Base-by-base conservation (phyloP, 257 asterid genomes). In the Paraleonurus japonicus region DNA sequence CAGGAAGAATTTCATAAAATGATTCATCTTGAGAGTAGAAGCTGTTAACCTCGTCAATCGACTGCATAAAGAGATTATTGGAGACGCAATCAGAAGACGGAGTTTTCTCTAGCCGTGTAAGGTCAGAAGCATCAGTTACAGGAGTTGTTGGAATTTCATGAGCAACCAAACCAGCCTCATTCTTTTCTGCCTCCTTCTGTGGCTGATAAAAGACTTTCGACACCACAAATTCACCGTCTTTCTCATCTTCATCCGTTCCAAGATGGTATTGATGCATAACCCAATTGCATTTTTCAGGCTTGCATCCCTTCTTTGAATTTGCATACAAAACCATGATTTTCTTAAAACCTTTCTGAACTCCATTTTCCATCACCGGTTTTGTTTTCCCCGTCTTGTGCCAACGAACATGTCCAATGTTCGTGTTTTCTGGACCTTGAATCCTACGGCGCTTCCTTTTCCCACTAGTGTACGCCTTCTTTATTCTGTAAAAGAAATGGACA, bases 321-420 rank as follows among this genome's bases (percentile, higher is more conserved):
- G 79, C 71, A 51, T 95, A 88, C 33, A 95, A 87, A 65, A 95
- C 99, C 97, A 95, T 82, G 76, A 95, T 90, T 77, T 95, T 95
- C 84, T 95, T 95, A 11, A 77, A 87, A 1, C 99, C 99, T 59
- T 71, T 92, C 4, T 72, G 90, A 7, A 85, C 26, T 24, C 95
- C 96, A 54, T 87, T 82, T 51, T 86, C 86, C 72, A 75, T 70
- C 54, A 93, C 76, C 3, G 84, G 70, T 45, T 86, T 90, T 63
- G 97, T 88, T 83, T 82, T 90, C 15, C 98, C 98, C 0, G 97
- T 90, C 73, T 93, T 90, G 83, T 95, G 99, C 98, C 98, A 92
- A 70, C 97, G 95, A 65, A 89, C 92, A 30, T 68, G 50, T 13
- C 69, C 69, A 6, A 51, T 70, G 50, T 63, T 32, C 32, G 26